phyloP scores from a whole-genome alignment of 345 rosid species.

The Citrus mangshanensis region DNA sequence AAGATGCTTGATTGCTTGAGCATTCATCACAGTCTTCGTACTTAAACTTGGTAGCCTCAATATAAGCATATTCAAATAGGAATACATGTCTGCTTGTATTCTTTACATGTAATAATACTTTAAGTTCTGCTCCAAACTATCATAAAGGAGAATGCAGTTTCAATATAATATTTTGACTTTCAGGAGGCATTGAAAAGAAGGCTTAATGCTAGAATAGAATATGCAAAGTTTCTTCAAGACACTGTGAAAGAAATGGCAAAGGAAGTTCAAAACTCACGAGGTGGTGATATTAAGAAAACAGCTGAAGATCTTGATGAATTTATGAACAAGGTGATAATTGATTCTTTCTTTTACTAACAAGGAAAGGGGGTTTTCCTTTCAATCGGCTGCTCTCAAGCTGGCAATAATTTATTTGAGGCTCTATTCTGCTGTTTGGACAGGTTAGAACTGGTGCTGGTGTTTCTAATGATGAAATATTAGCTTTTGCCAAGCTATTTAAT shows the following conservation, averaged over 20 bases:
- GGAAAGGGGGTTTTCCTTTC: not conserved
- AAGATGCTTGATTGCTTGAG: not conserved
- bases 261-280: constrained; percentile 85
- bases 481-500: constrained; percentile 91
- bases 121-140: not conserved
- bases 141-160: constrained; percentile 2
- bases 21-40: not conserved
- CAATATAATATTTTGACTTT: constrained; percentile 25
- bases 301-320: constrained; percentile 95
- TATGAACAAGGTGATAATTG: constrained; percentile 64
- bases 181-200: constrained; percentile 87
- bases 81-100: not conserved
- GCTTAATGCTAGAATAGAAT: constrained; percentile 89
- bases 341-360: not conserved
- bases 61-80: not conserved
- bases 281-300: constrained; percentile 80
- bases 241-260: constrained; percentile 99
- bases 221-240: constrained; percentile 97
- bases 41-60: not conserved
- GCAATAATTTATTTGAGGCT: not conserved
- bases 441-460: constrained; percentile 88
- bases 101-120: not conserved
- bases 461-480: constrained; percentile 93
- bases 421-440: constrained; percentile 39
- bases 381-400: not conserved